Percentiles rank a stretch among this genome's conserved stretches.
These are phyloP conservation scores for Chlorella variabilis DNA, from an alignment of 163 green algal species.

Conservation along the genomic window DNA sequence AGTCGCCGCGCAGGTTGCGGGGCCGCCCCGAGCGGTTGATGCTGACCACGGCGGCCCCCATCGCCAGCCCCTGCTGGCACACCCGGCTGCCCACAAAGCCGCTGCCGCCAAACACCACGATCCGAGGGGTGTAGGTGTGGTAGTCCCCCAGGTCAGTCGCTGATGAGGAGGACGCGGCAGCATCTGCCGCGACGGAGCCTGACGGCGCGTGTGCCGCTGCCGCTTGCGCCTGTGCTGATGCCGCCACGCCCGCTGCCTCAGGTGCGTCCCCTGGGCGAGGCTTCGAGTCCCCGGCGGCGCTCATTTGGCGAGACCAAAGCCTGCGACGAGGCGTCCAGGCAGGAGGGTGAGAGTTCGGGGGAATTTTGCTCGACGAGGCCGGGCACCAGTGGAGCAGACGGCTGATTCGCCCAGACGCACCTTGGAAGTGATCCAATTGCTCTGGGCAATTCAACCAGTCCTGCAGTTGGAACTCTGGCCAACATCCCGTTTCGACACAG, in stretches of 20 bases:
- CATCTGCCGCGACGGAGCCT: too few species aligned
- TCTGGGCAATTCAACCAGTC: neutral
- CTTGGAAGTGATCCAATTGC: neutral
- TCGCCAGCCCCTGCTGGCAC: conserved; percentile 75
- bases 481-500: too few species aligned
- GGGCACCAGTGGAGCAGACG: neutral
- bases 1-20: conserved; percentile 38
- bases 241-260: neutral
- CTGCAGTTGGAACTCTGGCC: neutral
- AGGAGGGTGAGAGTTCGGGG: neutral
- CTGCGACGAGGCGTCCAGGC: neutral
- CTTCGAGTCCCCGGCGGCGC: neutral
- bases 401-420: neutral
- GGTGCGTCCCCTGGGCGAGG: neutral
- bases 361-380: too few species aligned
- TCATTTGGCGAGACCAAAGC: neutral
- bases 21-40: conserved; percentile 80
- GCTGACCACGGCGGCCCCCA: conserved; percentile 72
- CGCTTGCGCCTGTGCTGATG: neutral
- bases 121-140: neutral
- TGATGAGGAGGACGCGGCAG: too few species aligned
- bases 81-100: conserved; percentile 91
- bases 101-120: conserved; percentile 93
- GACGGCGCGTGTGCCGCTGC: neutral
- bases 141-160: conserved; percentile 11